These are phyloP conservation scores for Colletotrichum sublineola DNA, from an alignment of 2,329 filamentous ascomycete species.

Conservation along the genomic window DNA sequence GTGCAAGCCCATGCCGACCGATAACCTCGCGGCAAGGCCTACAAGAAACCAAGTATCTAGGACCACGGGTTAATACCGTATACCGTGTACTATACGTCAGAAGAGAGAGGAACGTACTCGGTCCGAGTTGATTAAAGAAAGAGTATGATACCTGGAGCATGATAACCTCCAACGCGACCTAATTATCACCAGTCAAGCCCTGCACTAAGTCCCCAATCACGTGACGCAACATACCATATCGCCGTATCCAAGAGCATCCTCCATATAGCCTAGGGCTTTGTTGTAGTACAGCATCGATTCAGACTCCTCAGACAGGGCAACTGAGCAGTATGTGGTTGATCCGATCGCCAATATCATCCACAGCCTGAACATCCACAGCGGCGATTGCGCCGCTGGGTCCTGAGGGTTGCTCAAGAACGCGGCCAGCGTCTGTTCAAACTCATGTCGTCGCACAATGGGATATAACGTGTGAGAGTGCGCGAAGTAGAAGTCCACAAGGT, in stretches of 20 bases:
- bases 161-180: constrained; percentile 59
- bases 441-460: constrained; percentile 54
- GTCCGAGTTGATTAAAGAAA: constrained; percentile 62
- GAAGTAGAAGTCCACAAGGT: constrained; percentile 59
- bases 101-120: constrained; percentile 51
- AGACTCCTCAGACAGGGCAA: constrained; percentile 58
- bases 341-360: constrained; percentile 65
- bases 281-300: constrained; percentile 59
- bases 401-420: constrained; percentile 40
- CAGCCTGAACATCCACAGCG: constrained; percentile 55
- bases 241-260: constrained; percentile 53
- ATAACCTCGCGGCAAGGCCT: constrained; percentile 58
- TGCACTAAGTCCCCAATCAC: not conserved
- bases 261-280: constrained; percentile 58
- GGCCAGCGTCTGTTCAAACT: constrained; percentile 52
- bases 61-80: not conserved
- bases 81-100: not conserved
- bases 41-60: constrained; percentile 62
- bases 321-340: constrained; percentile 58
- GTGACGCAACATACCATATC: constrained; percentile 52
- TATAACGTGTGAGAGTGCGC: constrained; percentile 62
- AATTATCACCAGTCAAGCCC: not conserved
- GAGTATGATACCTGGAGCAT: constrained; percentile 63
- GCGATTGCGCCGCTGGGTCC: constrained; percentile 48
- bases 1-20: constrained; percentile 59